Evolutionary conservation across 345 rosid species (phyloP).

Genomic region (Citrus mangshanensis): DNA sequence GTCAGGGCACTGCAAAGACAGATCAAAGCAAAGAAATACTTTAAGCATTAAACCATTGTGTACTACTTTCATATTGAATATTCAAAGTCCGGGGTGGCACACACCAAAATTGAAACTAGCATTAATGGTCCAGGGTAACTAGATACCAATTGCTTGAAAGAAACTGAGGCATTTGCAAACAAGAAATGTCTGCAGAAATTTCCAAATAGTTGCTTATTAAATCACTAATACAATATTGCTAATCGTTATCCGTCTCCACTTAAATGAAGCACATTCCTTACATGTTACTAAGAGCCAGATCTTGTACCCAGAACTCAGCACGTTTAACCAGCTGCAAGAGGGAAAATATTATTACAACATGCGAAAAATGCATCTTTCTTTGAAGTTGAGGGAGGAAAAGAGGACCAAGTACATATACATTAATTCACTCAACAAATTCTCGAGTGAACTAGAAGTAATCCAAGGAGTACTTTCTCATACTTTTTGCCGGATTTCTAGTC

Average conservation of each 20-base stretch:
- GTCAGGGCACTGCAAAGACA: conserved; percentile 75
- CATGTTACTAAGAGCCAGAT: conserved; percentile 70
- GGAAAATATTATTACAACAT: conserved; percentile 8
- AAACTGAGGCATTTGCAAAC: conserved; percentile 75
- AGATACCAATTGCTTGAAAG: conserved; percentile 59
- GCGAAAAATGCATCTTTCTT: conserved; percentile 13
- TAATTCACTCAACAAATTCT: conserved; percentile 27
- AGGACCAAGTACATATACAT: conserved; percentile 13
- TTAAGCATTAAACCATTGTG: neutral
- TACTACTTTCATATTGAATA: neutral
- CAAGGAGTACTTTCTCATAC: conserved; percentile 48
- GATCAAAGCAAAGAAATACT: neutral
- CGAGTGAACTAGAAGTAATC: conserved; percentile 25
- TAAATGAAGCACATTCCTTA: conserved; percentile 29
- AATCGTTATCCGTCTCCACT: neutral
- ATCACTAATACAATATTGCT: conserved; percentile 8
- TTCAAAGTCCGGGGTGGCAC: conserved; percentile 13
- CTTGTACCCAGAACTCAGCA: conserved; percentile 77
- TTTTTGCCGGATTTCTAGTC: conserved; percentile 79
- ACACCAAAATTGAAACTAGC: conserved; percentile 83
- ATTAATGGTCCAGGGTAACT: conserved; percentile 77
- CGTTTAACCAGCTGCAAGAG: conserved; percentile 72
- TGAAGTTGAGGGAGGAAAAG: neutral
- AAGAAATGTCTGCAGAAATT: conserved; percentile 69
- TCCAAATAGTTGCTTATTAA: conserved; percentile 18